These are phyloP conservation scores for Tricholoma furcatifolium DNA, from an alignment of 768 basidiomycete genomes.

Conservation along the genomic window DNA sequence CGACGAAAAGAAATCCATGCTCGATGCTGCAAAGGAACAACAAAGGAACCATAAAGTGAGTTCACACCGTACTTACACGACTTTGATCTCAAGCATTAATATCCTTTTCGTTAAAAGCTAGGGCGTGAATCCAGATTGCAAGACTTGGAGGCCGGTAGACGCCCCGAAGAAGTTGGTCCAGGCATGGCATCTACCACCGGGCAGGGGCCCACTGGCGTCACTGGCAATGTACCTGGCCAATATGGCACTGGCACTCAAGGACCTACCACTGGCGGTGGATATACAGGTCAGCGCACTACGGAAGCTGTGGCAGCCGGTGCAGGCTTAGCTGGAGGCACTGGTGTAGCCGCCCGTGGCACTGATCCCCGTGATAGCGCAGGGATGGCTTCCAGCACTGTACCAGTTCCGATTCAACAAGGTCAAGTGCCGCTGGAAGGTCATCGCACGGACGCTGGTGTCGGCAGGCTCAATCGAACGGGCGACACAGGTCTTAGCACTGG, in stretches of 20 bases:
- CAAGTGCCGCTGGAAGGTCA: background rate
- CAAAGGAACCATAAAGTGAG: slow-evolving; percentile 25
- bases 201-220: background rate
- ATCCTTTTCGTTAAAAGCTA: background rate
- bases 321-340: background rate
- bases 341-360: background rate
- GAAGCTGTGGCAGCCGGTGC: background rate
- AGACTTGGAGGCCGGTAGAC: slow-evolving; percentile 1
- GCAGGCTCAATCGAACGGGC: background rate
- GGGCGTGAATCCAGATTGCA: slow-evolving; percentile 7
- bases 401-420: background rate
- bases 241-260: background rate
- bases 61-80: background rate
- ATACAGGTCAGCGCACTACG: background rate
- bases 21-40: slow-evolving; percentile 20
- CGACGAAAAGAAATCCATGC: slow-evolving; percentile 21
- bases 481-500: background rate
- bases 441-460: background rate
- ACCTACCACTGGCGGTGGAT: background rate
- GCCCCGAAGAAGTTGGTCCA: background rate
- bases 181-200: background rate
- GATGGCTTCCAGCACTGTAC: background rate
- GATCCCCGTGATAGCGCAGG: background rate
- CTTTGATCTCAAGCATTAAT: background rate
- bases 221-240: slow-evolving; percentile 2